Evolutionary conservation across 345 rosid genomes (phyloP).

Genomic region (Populus tremula): DNA sequence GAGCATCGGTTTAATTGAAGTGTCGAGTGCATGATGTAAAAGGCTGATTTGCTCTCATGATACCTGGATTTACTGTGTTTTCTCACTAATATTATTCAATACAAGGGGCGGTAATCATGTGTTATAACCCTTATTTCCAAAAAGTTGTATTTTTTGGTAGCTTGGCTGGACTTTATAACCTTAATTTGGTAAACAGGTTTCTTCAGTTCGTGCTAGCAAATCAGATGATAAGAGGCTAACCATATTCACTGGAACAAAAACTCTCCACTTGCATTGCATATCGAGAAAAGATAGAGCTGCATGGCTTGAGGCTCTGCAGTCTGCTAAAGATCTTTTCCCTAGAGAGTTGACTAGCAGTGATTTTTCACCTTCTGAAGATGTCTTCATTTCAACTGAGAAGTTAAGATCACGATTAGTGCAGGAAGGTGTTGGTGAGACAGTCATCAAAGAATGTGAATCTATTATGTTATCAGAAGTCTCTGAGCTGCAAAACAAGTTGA

Average conservation of each 20-base stretch:
- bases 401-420: constrained; percentile 63
- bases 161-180: constrained; percentile 8
- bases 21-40: background rate
- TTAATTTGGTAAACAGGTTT: constrained; percentile 56
- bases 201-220: constrained; percentile 89
- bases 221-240: constrained; percentile 96
- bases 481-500: constrained; percentile 67
- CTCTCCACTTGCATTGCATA: constrained; percentile 83
- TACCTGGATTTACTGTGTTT: background rate
- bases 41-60: background rate
- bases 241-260: constrained; percentile 92
- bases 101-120: background rate
- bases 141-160: background rate
- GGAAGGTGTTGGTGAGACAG: constrained; percentile 70
- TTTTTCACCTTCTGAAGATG: constrained; percentile 64
- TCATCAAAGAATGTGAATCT: constrained; percentile 80
- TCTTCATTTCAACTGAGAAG: constrained; percentile 81
- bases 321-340: constrained; percentile 85
- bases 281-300: constrained; percentile 73
- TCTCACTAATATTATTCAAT: background rate
- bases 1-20: background rate
- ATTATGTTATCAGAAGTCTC: constrained; percentile 78
- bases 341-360: constrained; percentile 58
- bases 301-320: constrained; percentile 84
- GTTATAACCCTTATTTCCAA: background rate